Evolutionary conservation across 139 green algal genomes (phyloP).

Genomic region (Axilococcus clingmanii): DNA sequence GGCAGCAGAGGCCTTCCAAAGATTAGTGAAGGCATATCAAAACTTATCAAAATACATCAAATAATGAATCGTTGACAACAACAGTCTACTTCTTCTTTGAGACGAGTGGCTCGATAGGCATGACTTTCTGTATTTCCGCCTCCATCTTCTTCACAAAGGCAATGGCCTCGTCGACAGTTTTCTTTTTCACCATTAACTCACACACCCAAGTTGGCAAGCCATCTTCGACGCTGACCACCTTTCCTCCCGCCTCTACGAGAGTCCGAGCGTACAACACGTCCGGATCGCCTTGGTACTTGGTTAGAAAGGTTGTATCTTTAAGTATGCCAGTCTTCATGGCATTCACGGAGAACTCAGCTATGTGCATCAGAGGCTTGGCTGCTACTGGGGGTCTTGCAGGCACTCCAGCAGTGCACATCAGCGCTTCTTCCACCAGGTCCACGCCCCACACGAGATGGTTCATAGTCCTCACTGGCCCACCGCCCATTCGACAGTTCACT

Average conservation of each 20-base stretch:
- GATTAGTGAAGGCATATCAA: constrained; percentile 25
- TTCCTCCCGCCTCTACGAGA: constrained; percentile 41
- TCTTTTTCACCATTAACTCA: constrained; percentile 49
- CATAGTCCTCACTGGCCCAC: constrained; percentile 63
- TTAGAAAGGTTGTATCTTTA: constrained; percentile 43
- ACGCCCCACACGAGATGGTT: constrained; percentile 57
- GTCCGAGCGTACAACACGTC: constrained; percentile 70
- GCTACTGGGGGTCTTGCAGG: constrained; percentile 61
- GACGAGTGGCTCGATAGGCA: constrained; percentile 17
- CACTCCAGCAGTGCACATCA: constrained; percentile 64
- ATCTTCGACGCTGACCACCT: constrained; percentile 53
- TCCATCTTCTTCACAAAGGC: constrained; percentile 27
- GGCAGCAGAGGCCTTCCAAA: constrained; percentile 31
- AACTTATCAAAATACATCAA: constrained; percentile 12
- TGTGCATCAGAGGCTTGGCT: constrained; percentile 44
- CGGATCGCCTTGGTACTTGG: constrained; percentile 36
- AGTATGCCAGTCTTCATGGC: constrained; percentile 45
- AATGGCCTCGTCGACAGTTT: constrained; percentile 61
- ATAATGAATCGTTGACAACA: background rate
- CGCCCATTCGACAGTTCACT: constrained; percentile 88
- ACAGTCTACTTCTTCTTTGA: too few species aligned
- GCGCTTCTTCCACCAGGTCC: constrained; percentile 54
- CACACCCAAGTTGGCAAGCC: constrained; percentile 83
- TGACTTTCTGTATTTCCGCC: constrained; percentile 21
- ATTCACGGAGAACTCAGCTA: constrained; percentile 80